Base-by-base conservation (phyloP, 768 basidiomycete species). In the Hydnomerulius pinastri region DNA sequence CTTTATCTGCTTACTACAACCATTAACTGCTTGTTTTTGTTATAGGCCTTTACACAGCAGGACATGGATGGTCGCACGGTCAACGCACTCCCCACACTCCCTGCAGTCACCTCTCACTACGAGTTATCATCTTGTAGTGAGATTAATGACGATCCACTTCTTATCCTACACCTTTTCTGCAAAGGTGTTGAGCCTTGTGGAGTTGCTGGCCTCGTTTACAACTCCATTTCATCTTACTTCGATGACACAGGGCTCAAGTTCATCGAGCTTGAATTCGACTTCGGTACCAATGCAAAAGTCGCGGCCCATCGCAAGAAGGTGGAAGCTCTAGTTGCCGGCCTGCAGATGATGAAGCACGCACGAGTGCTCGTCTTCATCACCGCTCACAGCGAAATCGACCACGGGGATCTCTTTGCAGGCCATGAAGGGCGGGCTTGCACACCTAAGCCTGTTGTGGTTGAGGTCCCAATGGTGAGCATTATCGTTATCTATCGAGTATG, bases 81-180 rank as follows among this genome's bases (percentile, higher is more conserved):
- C n/a, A n/a, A n/a, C n/a, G n/a, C n/a, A n/a, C n/a, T n/a, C n/a
- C n/a, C n/a, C n/a, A n/a, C n/a, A n/a, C n/a, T n/a, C n/a, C n/a
- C n/a, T n/a, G n/a, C n/a, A n/a, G n/a, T n/a, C n/a, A n/a, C n/a
- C n/a, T n/a, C n/a, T n/a, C n/a, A n/a, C n/a, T n/a, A n/a, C n/a
- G n/a, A n/a, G n/a, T n/a, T n/a, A n/a, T n/a, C n/a, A n/a, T 35
- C 18, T 57, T 1, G 50, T 10, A 51, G 30, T 15, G 10, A 33
- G 32, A n/a, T 33, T 12, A 13, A 12, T 8, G 12, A 11, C 1
- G 5, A 9, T 2, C 32, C 32, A 6, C 1, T 33, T 5, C 3
- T 33, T 13, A 12, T 33, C 32, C 12, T 33, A 11, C 32, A 33
- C 32, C 32, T 33, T 8, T 33, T 13, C 32, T 13, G 1, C 32